Base-by-base conservation (phyloP, 148 eudicot species). In the Rheum nobile region DNA sequence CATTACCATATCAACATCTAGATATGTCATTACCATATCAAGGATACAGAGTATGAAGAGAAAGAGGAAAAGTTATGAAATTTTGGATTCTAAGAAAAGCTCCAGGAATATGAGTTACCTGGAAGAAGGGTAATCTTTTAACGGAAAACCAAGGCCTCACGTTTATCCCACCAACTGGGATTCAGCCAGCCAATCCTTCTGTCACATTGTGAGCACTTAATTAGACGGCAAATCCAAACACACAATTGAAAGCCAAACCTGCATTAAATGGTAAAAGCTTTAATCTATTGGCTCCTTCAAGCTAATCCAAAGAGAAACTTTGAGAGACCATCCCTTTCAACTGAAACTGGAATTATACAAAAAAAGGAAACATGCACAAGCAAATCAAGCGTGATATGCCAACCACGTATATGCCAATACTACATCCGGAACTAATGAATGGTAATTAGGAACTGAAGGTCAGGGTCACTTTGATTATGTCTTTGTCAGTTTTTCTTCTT, bases 91-190 rank as follows among this genome's bases (percentile, higher is more conserved):
- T 65, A 65, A 65, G 70, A 16, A 65, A 31, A 32, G 70, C 6
- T 32, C 39, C 19, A 65, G 39, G 39, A 65, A 28, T 61, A 38
- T 32, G 39, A 31, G 21, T 65, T 65, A 34, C 70, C 39, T 65
- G 70, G 8, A 65, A 65, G 70, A 65, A 65, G 70, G 70, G 70
- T 65, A 65, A 65, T 31, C 70, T 65, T 34, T 14, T 12, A 32
- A 32, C 32, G 70, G 32, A 65, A 41, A 50, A 8, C 41, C 39
- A 65, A 65, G 70, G 70, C 70, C 70, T 65, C 70, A 65, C 39
- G 21, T 65, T 65, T 4, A 4, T 10, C 32, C 70, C 38, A 31
- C 70, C 70, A 65, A 55, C 41, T 31, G 16, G 39, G 41, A 21
- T 17, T 65, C 21, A 65, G 41, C 70, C 32, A 65, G 39, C 41